phyloP scores from a whole-genome alignment of 1,284 basidiomycete species.

The Ganoderma resinaceum region DNA sequence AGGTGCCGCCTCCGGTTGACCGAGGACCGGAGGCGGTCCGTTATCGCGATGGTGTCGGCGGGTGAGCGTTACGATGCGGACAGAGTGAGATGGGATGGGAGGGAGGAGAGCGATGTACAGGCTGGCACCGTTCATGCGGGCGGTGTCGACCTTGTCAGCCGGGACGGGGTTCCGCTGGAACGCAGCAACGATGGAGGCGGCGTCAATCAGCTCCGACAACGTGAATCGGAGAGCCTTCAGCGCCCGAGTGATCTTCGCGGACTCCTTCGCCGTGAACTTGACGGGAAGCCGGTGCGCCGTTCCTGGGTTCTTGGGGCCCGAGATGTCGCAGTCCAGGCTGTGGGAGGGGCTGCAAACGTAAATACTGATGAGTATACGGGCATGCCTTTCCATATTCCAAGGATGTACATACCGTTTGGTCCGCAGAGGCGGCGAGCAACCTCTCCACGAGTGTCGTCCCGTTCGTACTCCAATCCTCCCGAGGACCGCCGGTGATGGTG shows the following conservation, averaged over 20 bases:
- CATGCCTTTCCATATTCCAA: not conserved
- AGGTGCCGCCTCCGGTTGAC: not conserved
- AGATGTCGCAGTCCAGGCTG: not conserved
- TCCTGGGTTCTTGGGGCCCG: not conserved
- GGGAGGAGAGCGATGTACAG: not conserved
- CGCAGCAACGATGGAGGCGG: not conserved
- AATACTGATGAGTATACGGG: not conserved
- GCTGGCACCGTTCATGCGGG: not conserved
- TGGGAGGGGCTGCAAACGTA: not conserved
- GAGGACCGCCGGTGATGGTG: slow-evolving; percentile 16
- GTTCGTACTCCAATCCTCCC: slow-evolving; percentile 11
- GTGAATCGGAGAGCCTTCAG: slow-evolving; percentile 1
- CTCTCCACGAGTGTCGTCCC: slow-evolving; percentile 1
- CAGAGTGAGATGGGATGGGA: not conserved
- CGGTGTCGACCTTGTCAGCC: not conserved
- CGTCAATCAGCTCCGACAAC: not conserved
- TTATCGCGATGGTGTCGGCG: not conserved
- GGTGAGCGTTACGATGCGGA: not conserved
- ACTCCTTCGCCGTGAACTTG: not conserved
- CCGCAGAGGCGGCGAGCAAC: not conserved
- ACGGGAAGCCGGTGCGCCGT: not conserved
- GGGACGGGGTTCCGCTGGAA: not conserved
- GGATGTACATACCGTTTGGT: not conserved
- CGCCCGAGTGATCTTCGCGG: not conserved
- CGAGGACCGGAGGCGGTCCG: not conserved